Conservation (phyloP, 495 filamentous ascomycete species). For the Hyaloscypha finlandica region DNA sequence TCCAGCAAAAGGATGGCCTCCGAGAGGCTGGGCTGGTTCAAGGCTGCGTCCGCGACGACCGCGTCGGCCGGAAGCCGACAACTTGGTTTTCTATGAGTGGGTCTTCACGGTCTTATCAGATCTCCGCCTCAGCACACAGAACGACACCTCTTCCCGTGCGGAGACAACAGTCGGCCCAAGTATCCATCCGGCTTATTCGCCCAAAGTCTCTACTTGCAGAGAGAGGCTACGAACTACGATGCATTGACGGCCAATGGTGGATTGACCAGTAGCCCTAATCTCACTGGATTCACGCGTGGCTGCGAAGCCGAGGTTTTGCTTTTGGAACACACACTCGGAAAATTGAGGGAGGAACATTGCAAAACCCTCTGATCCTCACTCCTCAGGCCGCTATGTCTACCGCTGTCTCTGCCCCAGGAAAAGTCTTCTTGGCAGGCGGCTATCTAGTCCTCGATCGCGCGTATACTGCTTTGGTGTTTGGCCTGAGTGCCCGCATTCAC, state of each 20-base stretch:
- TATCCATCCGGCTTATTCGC: slow-evolving; percentile 3
- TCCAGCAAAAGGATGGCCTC: slow-evolving; percentile 5
- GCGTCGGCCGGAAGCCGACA: no score
- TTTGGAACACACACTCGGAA: slow-evolving; percentile 4
- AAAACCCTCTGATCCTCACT: not conserved
- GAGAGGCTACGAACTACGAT: not conserved
- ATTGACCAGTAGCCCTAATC: slow-evolving; percentile 1
- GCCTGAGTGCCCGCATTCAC: slow-evolving; percentile 91
- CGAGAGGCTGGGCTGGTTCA: slow-evolving; percentile 2
- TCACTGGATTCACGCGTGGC: not conserved
- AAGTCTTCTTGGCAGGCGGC: slow-evolving; percentile 91
- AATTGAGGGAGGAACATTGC: slow-evolving; percentile 7
- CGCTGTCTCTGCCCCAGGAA: slow-evolving; percentile 90
- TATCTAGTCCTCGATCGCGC: slow-evolving; percentile 90
- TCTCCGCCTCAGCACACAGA: slow-evolving; percentile 3
- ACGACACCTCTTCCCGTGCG: not conserved
- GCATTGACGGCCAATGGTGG: slow-evolving; percentile 3
- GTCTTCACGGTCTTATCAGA: slow-evolving; percentile 2
- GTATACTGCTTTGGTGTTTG: slow-evolving; percentile 90
- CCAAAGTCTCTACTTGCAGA: not conserved
- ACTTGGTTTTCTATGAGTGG: no score
- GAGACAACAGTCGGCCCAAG: not conserved
- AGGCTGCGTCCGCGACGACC: not conserved
- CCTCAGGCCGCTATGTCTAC: slow-evolving; percentile 25
- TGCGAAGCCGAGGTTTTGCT: slow-evolving; percentile 1